These are phyloP conservation scores for Brassica incana DNA, from an alignment of 345 rosid genomes.

Conservation along the genomic window DNA sequence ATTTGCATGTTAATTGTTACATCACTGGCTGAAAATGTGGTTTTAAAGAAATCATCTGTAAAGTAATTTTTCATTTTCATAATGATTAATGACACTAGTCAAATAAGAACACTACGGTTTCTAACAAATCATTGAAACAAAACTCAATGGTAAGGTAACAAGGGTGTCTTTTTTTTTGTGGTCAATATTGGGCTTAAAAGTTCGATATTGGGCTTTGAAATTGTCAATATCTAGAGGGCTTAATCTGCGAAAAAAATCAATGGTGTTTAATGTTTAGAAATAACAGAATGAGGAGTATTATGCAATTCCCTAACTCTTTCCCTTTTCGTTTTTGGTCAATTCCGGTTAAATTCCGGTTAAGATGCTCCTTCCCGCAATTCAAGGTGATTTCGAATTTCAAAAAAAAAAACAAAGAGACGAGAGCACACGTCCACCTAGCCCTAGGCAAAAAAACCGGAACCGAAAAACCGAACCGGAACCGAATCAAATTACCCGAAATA, in stretches of 20 bases:
- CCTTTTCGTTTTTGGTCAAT: background rate
- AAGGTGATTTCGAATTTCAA: background rate
- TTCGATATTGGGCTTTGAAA: background rate
- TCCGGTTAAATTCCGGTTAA: background rate
- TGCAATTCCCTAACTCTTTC: background rate
- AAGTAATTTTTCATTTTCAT: background rate
- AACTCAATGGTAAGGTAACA: background rate
- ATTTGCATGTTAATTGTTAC: background rate
- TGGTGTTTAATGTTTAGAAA: background rate
- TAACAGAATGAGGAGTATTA: background rate
- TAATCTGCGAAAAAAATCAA: background rate
- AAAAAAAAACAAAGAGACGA: background rate
- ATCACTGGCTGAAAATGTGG: too few relatives aligned
- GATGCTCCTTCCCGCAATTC: background rate
- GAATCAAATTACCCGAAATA: too few relatives aligned
- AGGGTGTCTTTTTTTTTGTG: background rate
- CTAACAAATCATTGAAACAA: constrained; percentile 1
- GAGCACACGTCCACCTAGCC: background rate
- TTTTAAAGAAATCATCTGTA: background rate
- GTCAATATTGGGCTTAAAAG: background rate
- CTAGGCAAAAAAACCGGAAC: too few relatives aligned
- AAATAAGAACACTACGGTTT: background rate
- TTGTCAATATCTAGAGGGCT: background rate
- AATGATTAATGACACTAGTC: background rate
- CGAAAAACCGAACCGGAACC: too few relatives aligned